These are phyloP conservation scores for Metschnikowia orientalis DNA, from an alignment of 805 yeast species.

Conservation along the genomic window DNA sequence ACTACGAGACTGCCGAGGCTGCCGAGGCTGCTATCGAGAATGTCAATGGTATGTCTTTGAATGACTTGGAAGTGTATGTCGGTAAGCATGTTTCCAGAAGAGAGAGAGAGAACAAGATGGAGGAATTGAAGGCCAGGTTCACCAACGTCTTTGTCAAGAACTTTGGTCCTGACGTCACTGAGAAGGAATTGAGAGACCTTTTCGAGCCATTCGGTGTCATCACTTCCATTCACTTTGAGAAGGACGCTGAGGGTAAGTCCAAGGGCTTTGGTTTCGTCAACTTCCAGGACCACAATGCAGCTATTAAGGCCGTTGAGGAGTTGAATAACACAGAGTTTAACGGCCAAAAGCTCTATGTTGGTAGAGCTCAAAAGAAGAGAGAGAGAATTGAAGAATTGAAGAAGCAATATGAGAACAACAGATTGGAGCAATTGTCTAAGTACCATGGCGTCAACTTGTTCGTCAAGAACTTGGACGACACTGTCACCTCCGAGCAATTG, in stretches of 20 bases:
- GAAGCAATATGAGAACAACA: conserved; percentile 87
- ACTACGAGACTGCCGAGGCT: conserved; percentile 87
- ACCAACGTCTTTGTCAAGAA: conserved; percentile 96
- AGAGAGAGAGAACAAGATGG: conserved; percentile 92
- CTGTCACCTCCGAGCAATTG: conserved; percentile 85
- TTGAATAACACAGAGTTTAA: conserved; percentile 82
- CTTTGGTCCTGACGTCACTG: conserved; percentile 66
- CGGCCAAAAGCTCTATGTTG: conserved; percentile 87
- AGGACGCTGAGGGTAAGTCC: conserved; percentile 81
- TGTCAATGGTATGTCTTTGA: conserved; percentile 96
- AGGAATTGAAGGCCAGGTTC: conserved; percentile 85
- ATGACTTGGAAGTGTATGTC: conserved; percentile 92
- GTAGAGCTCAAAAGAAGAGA: conserved; percentile 98
- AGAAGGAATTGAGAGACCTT: conserved; percentile 65
- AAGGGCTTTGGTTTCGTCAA: conserved; percentile 96
- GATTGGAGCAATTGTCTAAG: conserved; percentile 86
- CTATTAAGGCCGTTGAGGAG: conserved; percentile 86
- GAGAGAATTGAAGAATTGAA: conserved; percentile 96
- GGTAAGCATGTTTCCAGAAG: conserved; percentile 89
- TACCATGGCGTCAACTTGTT: conserved; percentile 97
- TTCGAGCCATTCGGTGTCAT: conserved; percentile 72
- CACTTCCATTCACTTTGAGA: conserved; percentile 78
- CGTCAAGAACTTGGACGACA: conserved; percentile 93
- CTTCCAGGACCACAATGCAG: conserved; percentile 82
- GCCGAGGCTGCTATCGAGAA: conserved; percentile 94